Base-by-base conservation (phyloP, 108 stramenopile genomes). In the Discostella pseudostelligera region DNA sequence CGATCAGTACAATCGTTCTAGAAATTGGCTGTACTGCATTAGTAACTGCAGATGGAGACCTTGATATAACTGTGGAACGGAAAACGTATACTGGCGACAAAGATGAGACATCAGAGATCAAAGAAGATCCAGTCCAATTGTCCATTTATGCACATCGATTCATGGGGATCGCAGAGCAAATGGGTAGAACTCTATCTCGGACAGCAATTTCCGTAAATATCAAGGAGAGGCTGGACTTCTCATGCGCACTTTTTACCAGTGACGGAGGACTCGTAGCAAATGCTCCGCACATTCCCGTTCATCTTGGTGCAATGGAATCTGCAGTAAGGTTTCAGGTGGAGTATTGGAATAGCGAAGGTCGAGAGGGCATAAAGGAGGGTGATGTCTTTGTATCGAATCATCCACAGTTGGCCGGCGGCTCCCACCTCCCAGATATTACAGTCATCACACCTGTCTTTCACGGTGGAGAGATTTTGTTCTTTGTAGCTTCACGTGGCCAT, bases 131-230 rank as follows among this genome's bases (percentile, higher is more conserved):
- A 11, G 90, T 98, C 29, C 80, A 89, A 65, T 81, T 98, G n/a
- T 89, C 89, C 9, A 87, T 98, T 39, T 97, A 89, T 76, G 84
- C 90, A 4, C 95, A 97, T 69, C 88, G 96, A 19, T 99, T 98
- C 84, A 99, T 99, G 99, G 94, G 97, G 17, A 98, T 99, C 70
- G 99, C 99, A 8, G 99, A 99, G 72, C 97, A 98, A 82, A 98
- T 98, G 97, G 99, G 99, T 19, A 83, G 96, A 39, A 97, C 97
- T 17, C 76, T 99, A 26, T 94, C 96, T 59, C 82, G 99, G 29
- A 98, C 93, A 4, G 88, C 96, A 1, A 91, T 91, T 62, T 93
- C 91, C 44, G 99, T 99, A 40, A 99, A 99, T 69, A 98, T 99
- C 83, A 99, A 99, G 81, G 99, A 99, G 72, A 81, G 99, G 17